Evolutionary conservation across 75 land plant species (phyloP), one percentile per base, ranked within the genome.

Genomic region (Picea sitchensis): DNA sequence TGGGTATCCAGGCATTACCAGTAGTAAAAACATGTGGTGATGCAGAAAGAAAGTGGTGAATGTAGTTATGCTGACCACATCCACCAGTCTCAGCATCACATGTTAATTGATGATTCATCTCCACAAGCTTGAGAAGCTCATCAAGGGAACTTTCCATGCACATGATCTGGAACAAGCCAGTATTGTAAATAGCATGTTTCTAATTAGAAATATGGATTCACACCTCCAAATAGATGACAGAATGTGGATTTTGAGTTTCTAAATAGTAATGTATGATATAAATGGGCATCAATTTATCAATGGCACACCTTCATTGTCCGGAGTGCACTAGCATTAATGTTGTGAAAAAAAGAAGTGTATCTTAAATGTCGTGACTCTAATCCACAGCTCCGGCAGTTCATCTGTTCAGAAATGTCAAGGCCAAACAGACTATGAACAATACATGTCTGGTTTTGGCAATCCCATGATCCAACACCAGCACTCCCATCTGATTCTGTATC

Each of bases 321-420:
- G 17, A 95, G 88, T 21, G 93, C 84, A 84, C 83, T 91, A 41
- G 98, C 95, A 87, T 95, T 95, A 71, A 90, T 87, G 64, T 93
- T 93, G 76, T 93, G 98, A 78, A 95, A 95, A 82, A 95, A 93
- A 0, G 98, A 84, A 61, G 95, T 93, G 75, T 95, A 93, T 79
- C 93, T 95, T 67, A 93, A 65, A 86, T 87, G 92, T 54, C 95
- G 85, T 12, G 94, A 93, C 83, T 93, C 90, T 58, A 88, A 44
- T 21, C 84, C 79, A 86, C 98, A 95, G 75, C 58, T 74, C 58
- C 68, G 79, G 83, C 98, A 95, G 62, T 93, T 91, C 94, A 95
- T 91, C 69, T 85, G 92, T 81, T 91, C 96, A 76, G 81, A 84
- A 41, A 93, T 86, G 79, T 95, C 85, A 91, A 95, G 89, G 56